Conservation (phyloP, 1,139 yeast species). For the Debaryomyces udenii region DNA sequence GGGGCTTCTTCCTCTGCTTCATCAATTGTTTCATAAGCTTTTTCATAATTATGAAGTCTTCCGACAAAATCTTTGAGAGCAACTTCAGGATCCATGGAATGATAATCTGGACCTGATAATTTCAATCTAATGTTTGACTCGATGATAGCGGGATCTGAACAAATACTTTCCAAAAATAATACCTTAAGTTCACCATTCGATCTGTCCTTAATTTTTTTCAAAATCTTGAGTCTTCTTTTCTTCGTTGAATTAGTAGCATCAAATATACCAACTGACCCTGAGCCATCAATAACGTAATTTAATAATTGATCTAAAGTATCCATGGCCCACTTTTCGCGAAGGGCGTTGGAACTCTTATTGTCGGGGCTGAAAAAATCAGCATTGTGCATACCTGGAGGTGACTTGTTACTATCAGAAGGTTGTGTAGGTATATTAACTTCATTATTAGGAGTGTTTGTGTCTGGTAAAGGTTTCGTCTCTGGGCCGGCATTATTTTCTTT, state of each 20-base stretch:
- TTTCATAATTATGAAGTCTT: constrained; percentile 80
- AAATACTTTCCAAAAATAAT: constrained; percentile 81
- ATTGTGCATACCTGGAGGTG: constrained; percentile 47
- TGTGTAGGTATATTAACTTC: constrained; percentile 22
- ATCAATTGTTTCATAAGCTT: constrained; percentile 88
- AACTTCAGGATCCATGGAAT: constrained; percentile 76
- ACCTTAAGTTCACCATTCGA: constrained; percentile 78
- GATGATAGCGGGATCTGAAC: constrained; percentile 76
- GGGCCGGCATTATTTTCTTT: constrained; percentile 69
- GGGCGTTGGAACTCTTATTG: constrained; percentile 61
- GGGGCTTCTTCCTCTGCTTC: constrained; percentile 66
- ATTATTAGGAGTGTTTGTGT: constrained; percentile 46
- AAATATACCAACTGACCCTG: constrained; percentile 91
- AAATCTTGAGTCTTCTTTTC: constrained; percentile 66
- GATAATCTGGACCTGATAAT: constrained; percentile 91
- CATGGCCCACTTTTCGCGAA: constrained; percentile 95
- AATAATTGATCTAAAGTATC: constrained; percentile 85
- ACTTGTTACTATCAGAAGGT: constrained; percentile 14
- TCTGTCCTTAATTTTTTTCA: constrained; percentile 70
- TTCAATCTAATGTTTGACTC: constrained; percentile 83
- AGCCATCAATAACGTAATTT: constrained; percentile 76
- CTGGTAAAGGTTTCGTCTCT: constrained; percentile 71
- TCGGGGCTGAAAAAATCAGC: constrained; percentile 89
- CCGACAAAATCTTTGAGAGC: constrained; percentile 84
- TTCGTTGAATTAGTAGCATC: constrained; percentile 95